phyloP scores from a whole-genome alignment of 1,284 basidiomycete genomes.

The Apiotrichum gamsii region DNA sequence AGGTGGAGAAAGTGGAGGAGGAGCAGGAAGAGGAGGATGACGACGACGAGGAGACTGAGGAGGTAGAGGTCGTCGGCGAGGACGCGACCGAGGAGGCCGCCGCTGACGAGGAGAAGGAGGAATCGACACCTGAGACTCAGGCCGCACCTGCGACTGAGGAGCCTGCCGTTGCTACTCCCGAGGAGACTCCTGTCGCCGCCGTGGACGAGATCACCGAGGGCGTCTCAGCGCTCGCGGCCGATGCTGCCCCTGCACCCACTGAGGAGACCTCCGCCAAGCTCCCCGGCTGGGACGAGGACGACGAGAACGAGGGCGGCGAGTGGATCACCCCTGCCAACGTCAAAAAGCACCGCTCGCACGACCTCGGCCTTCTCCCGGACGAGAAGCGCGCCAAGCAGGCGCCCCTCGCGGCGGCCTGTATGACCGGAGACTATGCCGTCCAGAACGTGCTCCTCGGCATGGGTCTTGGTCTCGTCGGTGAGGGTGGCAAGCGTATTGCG shows the following conservation, averaged over 20 bases:
- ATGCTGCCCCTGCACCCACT: background rate
- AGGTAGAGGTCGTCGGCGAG: conserved; percentile 48
- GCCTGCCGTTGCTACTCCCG: background rate
- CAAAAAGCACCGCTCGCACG: conserved; percentile 76
- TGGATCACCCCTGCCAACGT: conserved; percentile 97
- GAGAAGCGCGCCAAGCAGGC: conserved; percentile 10
- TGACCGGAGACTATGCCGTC: conserved; percentile 99
- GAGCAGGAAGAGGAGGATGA: conserved; percentile 44
- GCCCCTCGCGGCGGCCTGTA: conserved; percentile 61
- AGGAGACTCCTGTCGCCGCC: conserved; percentile 2
- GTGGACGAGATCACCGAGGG: conserved; percentile 8
- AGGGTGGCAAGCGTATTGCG: conserved; percentile 83
- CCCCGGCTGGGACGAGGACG: conserved; percentile 49
- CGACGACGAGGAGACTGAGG: conserved; percentile 44
- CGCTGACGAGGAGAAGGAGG: conserved; percentile 4
- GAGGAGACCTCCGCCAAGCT: background rate
- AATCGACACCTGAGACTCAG: background rate
- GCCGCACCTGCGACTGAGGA: background rate
- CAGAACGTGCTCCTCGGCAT: conserved; percentile 97
- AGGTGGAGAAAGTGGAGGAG: conserved; percentile 28
- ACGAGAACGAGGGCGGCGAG: conserved; percentile 74
- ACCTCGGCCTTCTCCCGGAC: conserved; percentile 69
- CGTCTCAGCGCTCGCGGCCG: conserved; percentile 4
- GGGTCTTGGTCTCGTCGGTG: conserved; percentile 83
- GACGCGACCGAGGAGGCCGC: conserved; percentile 14